Evolutionary conservation across 192 early-diverging fungal species (phyloP).

Genomic region (Diversispora eburnea): DNA sequence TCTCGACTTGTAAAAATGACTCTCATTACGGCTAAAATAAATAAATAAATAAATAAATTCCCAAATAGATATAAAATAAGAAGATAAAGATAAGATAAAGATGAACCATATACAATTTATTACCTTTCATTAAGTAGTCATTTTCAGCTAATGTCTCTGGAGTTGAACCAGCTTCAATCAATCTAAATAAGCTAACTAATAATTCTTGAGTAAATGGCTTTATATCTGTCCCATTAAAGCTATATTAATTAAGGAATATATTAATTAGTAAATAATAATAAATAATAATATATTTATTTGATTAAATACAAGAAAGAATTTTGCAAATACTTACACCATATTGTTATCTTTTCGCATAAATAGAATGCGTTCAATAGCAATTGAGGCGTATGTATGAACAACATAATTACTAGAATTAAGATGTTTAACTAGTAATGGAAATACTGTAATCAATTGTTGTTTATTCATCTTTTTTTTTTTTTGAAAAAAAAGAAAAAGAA

Average conservation of each 20-base stretch:
- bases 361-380: conserved; percentile 87
- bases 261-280: background rate
- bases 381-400: conserved; percentile 89
- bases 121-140: conserved; percentile 92
- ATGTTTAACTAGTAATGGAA: conserved; percentile 78
- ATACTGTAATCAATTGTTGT: conserved; percentile 66
- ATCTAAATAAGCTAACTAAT: conserved; percentile 69
- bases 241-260: conserved; percentile 23
- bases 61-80: background rate
- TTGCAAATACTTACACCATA: conserved; percentile 45
- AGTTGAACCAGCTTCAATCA: conserved; percentile 71
- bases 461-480: conserved; percentile 65
- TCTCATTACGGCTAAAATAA: conserved; percentile 68
- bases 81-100: background rate
- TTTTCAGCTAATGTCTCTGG: conserved; percentile 96
- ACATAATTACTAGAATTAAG: conserved; percentile 77
- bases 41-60: background rate
- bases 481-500: background rate
- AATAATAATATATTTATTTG: background rate
- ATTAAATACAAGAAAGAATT: background rate
- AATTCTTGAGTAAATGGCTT: conserved; percentile 63
- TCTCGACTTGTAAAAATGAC: conserved; percentile 74
- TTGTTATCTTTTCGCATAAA: conserved; percentile 57
- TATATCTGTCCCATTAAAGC: conserved; percentile 69
- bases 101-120: no score